A percentile compares a stretch with the other conserved stretches of the same genome.
Conservation (phyloP, 2,329 filamentous ascomycete species). For the Orbilia ellipsospora region DNA sequence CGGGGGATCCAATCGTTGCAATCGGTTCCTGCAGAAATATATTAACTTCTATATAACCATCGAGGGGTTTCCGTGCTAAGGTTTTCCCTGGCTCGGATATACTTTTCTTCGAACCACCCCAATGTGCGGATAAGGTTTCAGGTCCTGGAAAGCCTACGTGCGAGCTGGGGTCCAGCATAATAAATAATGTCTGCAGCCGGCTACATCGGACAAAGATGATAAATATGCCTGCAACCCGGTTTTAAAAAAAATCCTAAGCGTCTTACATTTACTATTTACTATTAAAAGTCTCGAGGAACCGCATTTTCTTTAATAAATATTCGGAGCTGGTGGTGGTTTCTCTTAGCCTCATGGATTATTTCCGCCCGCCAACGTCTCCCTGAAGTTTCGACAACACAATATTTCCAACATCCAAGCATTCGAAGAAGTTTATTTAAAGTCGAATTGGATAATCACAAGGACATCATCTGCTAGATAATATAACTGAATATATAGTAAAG, state of each 20-base stretch:
- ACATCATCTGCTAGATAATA: too few species aligned
- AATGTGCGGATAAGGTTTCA: slow-evolving; percentile 49
- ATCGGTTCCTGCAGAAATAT: slow-evolving; percentile 43
- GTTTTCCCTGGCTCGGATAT: slow-evolving; percentile 25
- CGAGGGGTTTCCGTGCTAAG: slow-evolving; percentile 5
- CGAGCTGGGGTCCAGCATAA: not conserved
- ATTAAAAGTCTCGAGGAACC: slow-evolving; percentile 8
- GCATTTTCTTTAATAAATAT: too few species aligned
- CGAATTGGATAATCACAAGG: too few species aligned
- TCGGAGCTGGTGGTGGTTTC: too few species aligned
- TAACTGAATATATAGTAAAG: not conserved
- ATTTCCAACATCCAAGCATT: slow-evolving; percentile 5
- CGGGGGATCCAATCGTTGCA: slow-evolving; percentile 10
- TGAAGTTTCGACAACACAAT: slow-evolving; percentile 24
- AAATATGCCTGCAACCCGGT: slow-evolving; percentile 22
- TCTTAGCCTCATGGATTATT: slow-evolving; percentile 2
- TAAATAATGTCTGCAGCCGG: slow-evolving; percentile 15
- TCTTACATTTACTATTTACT: slow-evolving; percentile 5
- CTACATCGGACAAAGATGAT: slow-evolving; percentile 21
- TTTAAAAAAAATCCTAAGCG: slow-evolving; percentile 6
- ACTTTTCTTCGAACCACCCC: slow-evolving; percentile 21
- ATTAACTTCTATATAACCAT: slow-evolving; percentile 9
- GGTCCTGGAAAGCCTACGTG: not conserved
- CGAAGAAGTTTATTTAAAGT: too few species aligned
- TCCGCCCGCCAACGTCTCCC: slow-evolving; percentile 10